A percentile compares a stretch with the other conserved stretches of the same genome.
Conservation (phyloP, 2,329 filamentous ascomycete genomes). For the Albophoma yamanashiensis region DNA sequence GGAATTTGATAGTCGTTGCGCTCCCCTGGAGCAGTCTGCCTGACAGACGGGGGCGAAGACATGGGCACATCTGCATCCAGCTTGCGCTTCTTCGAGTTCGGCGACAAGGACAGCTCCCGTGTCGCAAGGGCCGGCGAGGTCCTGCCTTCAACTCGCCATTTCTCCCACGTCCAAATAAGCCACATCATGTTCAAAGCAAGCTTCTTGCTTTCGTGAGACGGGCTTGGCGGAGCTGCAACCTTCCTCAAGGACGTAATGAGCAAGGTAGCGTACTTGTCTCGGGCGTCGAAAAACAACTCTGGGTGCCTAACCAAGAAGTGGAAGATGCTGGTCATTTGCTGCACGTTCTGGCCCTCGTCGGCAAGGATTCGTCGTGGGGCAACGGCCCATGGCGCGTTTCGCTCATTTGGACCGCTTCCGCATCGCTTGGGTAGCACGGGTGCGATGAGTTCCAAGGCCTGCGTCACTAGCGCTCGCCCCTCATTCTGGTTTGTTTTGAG, state of each 20-base stretch:
- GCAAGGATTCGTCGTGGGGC: constrained; percentile 83
- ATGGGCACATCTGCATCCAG: constrained; percentile 51
- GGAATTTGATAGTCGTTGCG: constrained; percentile 60
- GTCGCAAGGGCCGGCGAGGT: constrained; percentile 12
- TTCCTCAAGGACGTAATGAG: constrained; percentile 86
- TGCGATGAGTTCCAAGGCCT: constrained; percentile 90
- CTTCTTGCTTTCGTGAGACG: constrained; percentile 85
- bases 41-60: constrained; percentile 42
- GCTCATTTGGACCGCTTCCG: constrained; percentile 56
- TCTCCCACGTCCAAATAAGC: constrained; percentile 88
- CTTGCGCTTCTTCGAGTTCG: constrained; percentile 64
- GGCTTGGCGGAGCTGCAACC: constrained; percentile 71
- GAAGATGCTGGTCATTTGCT: constrained; percentile 95
- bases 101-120: constrained; percentile 51
- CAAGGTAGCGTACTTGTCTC: constrained; percentile 80
- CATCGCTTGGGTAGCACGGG: constrained; percentile 84
- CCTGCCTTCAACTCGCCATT: constrained; percentile 61
- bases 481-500: constrained; percentile 92
- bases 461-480: constrained; percentile 81
- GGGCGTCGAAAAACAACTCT: constrained; percentile 86
- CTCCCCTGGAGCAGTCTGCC: constrained; percentile 30
- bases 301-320: constrained; percentile 91
- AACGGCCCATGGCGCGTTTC: constrained; percentile 77
- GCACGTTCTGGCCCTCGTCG: constrained; percentile 89
- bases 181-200: constrained; percentile 84